phyloP scores from a whole-genome alignment of 345 rosid species.

The Eucalyptus sp. region DNA sequence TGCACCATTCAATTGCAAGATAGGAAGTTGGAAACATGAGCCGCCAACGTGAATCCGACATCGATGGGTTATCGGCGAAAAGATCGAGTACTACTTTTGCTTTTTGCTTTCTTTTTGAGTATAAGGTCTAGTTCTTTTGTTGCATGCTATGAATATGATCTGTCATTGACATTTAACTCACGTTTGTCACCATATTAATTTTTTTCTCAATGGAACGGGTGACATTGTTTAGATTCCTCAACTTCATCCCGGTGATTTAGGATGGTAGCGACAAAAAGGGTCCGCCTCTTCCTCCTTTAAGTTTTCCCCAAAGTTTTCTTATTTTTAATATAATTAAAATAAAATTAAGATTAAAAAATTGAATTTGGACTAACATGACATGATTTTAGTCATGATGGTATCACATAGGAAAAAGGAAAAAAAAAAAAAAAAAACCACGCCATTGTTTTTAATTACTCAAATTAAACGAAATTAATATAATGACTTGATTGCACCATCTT shows the following conservation, averaged over 20 bases:
- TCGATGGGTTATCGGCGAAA: no score
- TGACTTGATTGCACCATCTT: rapidly evolving
- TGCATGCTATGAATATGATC: not conserved
- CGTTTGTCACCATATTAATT: no score
- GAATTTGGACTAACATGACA: no score
- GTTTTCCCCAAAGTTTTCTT: not conserved
- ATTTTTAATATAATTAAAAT: no score
- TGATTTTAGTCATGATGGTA: no score
- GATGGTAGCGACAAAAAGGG: no score
- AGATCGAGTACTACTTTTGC: not conserved
- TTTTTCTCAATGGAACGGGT: not conserved
- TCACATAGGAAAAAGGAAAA: no score
- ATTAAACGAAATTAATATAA: rapidly evolving
- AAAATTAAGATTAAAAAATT: no score
- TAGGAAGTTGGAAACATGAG: not conserved
- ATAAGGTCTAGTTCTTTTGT: not conserved
- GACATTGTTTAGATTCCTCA: conserved; percentile 30
- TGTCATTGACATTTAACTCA: not conserved
- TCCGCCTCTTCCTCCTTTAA: not conserved
- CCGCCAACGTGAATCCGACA: not conserved
- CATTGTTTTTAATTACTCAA: rapidly evolving
- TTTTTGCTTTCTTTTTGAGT: not conserved
- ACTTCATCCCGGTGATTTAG: conserved; percentile 13
- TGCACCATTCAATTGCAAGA: not conserved
- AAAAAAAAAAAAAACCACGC: rapidly evolving